Conservation (phyloP, 2,329 filamentous ascomycete genomes). For the Paecilomyces sp. region DNA sequence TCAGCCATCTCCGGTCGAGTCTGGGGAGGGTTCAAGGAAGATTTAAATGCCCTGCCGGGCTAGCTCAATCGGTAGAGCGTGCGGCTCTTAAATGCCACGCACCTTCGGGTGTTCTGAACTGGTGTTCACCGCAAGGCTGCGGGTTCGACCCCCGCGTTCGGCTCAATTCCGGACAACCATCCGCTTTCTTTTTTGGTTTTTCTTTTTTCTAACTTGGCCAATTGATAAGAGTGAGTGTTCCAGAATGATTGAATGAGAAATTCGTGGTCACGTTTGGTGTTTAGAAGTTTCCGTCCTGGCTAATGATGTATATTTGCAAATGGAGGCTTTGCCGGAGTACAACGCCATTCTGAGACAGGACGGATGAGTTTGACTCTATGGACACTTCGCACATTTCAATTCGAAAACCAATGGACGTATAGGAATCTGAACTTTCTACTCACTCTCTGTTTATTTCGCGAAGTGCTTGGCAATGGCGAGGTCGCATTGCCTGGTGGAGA, state of each 20-base stretch:
- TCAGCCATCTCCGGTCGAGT: neutral
- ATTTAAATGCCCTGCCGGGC: conserved; percentile 16
- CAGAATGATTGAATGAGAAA: neutral
- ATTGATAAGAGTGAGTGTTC: neutral
- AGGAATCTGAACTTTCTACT: neutral
- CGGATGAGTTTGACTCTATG: too few species aligned
- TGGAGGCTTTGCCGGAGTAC: too few species aligned
- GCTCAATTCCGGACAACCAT: neutral
- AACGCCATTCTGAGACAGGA: too few species aligned
- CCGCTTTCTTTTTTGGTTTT: neutral
- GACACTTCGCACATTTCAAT: too few species aligned
- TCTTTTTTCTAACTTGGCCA: neutral
- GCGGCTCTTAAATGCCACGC: conserved; percentile 52
- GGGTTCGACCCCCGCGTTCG: conserved; percentile 45
- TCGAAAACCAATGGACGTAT: too few species aligned
- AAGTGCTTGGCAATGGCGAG: neutral
- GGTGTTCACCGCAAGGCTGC: conserved; percentile 43
- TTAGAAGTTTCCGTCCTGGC: too few species aligned
- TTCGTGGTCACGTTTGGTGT: neutral
- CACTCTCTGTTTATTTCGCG: neutral
- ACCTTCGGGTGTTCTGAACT: neutral
- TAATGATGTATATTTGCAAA: too few species aligned
- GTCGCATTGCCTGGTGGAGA: neutral
- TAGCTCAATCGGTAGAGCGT: conserved; percentile 69
- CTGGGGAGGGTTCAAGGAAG: neutral